Conservation (phyloP, 2,329 filamentous ascomycete species). For the Sordariomycetes sp. region DNA sequence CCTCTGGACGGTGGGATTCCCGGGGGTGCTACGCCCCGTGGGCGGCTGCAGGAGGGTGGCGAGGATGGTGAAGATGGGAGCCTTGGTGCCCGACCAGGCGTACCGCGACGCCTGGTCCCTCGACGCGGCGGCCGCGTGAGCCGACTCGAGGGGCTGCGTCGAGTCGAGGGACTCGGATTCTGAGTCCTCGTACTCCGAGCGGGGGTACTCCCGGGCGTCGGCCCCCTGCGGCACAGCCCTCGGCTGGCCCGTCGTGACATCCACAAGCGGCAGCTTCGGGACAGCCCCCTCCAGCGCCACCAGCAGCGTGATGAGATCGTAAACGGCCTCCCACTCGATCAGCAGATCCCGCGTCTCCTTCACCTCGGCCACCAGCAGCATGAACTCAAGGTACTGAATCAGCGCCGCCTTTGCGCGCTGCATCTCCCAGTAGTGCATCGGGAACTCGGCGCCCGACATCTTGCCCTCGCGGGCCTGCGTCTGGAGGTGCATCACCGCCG, state of each 20-base stretch:
- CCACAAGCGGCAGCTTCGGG: conserved; percentile 60
- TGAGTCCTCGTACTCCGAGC: conserved; percentile 2
- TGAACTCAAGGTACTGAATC: conserved; percentile 87
- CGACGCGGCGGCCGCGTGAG: conserved; percentile 5
- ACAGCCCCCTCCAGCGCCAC: conserved; percentile 81
- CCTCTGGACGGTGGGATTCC: conserved; percentile 65
- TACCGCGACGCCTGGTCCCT: conserved; percentile 49
- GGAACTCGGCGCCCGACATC: conserved; percentile 74
- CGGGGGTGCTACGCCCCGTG: conserved; percentile 41
- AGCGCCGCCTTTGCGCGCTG: conserved; percentile 91
- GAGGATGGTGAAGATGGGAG: conserved; percentile 80
- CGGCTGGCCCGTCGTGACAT: conserved; percentile 14
- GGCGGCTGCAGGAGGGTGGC: conserved; percentile 83
- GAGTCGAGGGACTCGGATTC: conserved; percentile 12
- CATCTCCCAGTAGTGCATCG: conserved; percentile 94
- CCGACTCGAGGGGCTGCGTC: conserved; percentile 24
- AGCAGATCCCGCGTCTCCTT: conserved; percentile 71
- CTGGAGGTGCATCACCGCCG: conserved; percentile 87
- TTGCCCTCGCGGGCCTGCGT: conserved; percentile 71
- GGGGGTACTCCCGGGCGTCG: conserved; percentile 14
- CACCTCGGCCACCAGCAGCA: conserved; percentile 79
- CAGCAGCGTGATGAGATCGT: conserved; percentile 76
- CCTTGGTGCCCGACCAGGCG: conserved; percentile 68
- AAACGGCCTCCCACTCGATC: conserved; percentile 83
- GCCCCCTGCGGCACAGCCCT: conserved; percentile 12